phyloP scores from a whole-genome alignment of 164 flowering plant genomes.

The Buxus sempervirens region DNA sequence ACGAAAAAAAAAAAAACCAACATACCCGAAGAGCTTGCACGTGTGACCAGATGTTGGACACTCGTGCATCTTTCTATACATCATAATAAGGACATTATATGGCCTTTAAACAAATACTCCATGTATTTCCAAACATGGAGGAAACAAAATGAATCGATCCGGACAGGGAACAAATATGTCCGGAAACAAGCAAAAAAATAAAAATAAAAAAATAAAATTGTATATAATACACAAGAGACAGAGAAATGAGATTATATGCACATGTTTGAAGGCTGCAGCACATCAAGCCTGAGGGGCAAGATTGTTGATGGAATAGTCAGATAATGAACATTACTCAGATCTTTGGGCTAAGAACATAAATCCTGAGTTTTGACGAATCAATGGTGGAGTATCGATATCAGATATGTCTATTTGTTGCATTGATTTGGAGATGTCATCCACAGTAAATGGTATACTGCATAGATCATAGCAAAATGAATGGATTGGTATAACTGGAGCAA shows the following conservation, averaged over 20 bases:
- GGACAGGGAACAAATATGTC: neutral
- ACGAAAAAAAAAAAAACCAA: neutral
- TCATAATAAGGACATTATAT: neutral
- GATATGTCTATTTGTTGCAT: constrained; percentile 68
- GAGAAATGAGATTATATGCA: neutral
- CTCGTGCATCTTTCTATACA: neutral
- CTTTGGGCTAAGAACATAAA: constrained; percentile 80
- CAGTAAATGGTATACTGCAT: constrained; percentile 93
- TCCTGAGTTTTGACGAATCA: constrained; percentile 90
- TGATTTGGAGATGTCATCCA: constrained; percentile 91
- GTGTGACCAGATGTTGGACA: constrained; percentile 1
- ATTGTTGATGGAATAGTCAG: neutral
- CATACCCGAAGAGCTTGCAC: neutral
- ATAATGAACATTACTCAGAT: constrained; percentile 36
- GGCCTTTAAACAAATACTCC: neutral
- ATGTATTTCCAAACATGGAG: neutral
- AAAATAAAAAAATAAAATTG: no score
- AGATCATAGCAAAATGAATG: neutral
- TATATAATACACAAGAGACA: neutral
- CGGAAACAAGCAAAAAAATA: no score
- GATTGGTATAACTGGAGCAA: neutral
- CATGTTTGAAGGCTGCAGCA: neutral
- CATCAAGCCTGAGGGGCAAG: neutral
- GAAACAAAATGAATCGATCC: neutral
- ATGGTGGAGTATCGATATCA: constrained; percentile 83